Conservation (phyloP, 2,329 filamentous ascomycete genomes). For the Neofusicoccum sp. region DNA sequence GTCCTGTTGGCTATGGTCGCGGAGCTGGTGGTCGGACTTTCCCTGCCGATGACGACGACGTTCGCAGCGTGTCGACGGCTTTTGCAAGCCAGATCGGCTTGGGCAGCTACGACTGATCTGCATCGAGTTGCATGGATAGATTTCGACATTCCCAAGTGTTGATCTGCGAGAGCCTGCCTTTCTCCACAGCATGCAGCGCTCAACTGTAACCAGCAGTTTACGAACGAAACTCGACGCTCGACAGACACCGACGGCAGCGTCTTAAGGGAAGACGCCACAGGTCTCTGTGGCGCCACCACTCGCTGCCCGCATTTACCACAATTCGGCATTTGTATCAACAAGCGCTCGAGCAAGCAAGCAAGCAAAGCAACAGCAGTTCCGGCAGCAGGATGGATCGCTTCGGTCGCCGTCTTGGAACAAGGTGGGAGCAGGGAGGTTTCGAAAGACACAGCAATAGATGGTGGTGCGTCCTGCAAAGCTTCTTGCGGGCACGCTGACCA, state of each 20-base stretch:
- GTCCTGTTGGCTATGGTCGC: slow-evolving; percentile 42
- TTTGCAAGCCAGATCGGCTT: slow-evolving; percentile 90
- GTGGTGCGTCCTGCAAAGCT: too few species aligned
- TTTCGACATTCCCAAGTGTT: slow-evolving; percentile 6
- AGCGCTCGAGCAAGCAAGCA: not conserved
- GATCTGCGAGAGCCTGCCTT: not conserved
- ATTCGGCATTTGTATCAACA: not conserved
- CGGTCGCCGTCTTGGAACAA: not conserved
- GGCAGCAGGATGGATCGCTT: slow-evolving; percentile 3
- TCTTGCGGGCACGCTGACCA: too few species aligned
- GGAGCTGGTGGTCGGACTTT: slow-evolving; percentile 44
- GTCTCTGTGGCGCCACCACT: slow-evolving; percentile 5
- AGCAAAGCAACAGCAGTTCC: not conserved
- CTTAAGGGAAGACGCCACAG: not conserved
- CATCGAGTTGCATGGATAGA: not conserved
- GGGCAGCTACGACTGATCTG: slow-evolving; percentile 61
- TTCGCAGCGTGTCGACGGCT: slow-evolving; percentile 92
- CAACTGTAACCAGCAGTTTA: slow-evolving; percentile 6
- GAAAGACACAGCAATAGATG: too few species aligned
- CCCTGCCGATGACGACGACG: slow-evolving; percentile 77
- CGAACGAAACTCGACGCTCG: slow-evolving; percentile 6
- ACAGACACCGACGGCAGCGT: slow-evolving; percentile 1
- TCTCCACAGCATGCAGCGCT: not conserved
- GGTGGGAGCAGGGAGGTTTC: too few species aligned
- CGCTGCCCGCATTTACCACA: not conserved